Percentiles rank a stretch among this genome's conserved stretches.
phyloP scores from a whole-genome alignment of 2,329 filamentous ascomycete species.

The Sporothrix globosa region DNA sequence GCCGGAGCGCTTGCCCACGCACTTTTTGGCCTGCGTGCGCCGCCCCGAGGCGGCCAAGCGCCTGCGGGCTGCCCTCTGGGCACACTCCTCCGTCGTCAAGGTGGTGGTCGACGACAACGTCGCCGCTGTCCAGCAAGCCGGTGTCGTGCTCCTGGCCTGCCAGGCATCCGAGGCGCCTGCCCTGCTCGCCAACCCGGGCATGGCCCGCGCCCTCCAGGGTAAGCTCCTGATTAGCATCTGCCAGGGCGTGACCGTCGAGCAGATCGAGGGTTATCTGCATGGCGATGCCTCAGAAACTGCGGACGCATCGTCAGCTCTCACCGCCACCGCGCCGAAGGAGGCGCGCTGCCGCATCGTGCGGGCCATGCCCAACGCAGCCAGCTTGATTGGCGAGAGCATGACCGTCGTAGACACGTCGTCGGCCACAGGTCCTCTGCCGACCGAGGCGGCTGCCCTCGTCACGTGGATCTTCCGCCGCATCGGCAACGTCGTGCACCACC shows the following conservation, averaged over 20 bases:
- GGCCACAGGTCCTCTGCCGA: constrained; percentile 53
- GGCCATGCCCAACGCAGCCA: constrained; percentile 84
- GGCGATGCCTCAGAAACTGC: constrained; percentile 46
- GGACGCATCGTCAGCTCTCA: constrained; percentile 38
- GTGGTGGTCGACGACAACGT: constrained; percentile 75
- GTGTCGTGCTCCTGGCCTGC: constrained; percentile 77
- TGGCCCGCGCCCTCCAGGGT: constrained; percentile 69
- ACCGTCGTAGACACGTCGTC: constrained; percentile 70
- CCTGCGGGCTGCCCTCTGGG: constrained; percentile 66
- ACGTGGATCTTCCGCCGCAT: constrained; percentile 78
- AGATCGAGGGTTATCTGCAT: constrained; percentile 69
- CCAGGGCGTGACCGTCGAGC: constrained; percentile 71
- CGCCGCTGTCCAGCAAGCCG: constrained; percentile 65
- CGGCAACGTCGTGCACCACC: constrained; percentile 57
- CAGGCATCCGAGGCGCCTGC: constrained; percentile 75
- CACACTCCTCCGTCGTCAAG: constrained; percentile 64
- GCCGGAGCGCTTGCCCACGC: constrained; percentile 65
- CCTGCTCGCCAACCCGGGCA: constrained; percentile 68
- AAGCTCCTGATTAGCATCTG: constrained; percentile 83
- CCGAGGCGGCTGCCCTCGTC: constrained; percentile 60
- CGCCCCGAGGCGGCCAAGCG: constrained; percentile 69
- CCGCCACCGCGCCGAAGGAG: constrained; percentile 40
- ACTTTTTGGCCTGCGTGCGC: constrained; percentile 81
- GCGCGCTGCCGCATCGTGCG: constrained; percentile 68
- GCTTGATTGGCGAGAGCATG: constrained; percentile 78